Evolutionary conservation across 1,139 yeast species (phyloP), one percentile per base, ranked within the genome.

Genomic region (Meyerozyma elateridarum): DNA sequence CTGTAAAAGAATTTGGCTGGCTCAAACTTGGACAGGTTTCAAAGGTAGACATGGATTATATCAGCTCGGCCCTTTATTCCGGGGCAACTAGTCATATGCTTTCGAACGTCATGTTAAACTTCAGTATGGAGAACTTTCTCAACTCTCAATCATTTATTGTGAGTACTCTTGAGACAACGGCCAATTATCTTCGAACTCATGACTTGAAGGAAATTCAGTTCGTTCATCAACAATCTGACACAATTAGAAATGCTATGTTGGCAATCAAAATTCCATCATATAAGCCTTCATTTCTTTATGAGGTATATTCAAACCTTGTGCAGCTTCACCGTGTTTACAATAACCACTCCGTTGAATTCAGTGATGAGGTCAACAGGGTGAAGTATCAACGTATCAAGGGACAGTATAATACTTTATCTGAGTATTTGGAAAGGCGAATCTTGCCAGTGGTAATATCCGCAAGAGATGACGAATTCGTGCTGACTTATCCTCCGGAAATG

Each of bases 221-320:
- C 11, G 42, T 30, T 15, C 33, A 36, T 15, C 43, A 37, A 24
- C 29, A 24, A n/a, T 5, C 15, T 15, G 27, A 24, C 8, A 8
- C 27, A 9, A 9, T 24, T 8, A 13, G 9, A 15, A 24, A 24
- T 8, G 27, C 27, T 14, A 24, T 24, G 27, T 18, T 24, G 27
- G 14, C 27, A 5, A 45, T 57, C 5, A 44, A 48, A 30, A 38
- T 57, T 14, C 63, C 63, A n/a, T 41, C 52, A 2, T 58, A 58
- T 35, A 40, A 51, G 24, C 56, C 60, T 0, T 34, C 41, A 15
- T 55, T 51, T 33, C 28, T 56, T 11, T 35, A 38, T 32, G 62
- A 58, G 36, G 36, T 56, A 12, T 36, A 39, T n/a, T 31, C 40
- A 6, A 56, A 52, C 38, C 36, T 56, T n/a, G 36, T 44, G 22